Evolutionary conservation across 2,329 filamentous ascomycete genomes (phyloP), one percentile per base, ranked within the genome.

Genomic region (Colletotrichum australisinense): DNA sequence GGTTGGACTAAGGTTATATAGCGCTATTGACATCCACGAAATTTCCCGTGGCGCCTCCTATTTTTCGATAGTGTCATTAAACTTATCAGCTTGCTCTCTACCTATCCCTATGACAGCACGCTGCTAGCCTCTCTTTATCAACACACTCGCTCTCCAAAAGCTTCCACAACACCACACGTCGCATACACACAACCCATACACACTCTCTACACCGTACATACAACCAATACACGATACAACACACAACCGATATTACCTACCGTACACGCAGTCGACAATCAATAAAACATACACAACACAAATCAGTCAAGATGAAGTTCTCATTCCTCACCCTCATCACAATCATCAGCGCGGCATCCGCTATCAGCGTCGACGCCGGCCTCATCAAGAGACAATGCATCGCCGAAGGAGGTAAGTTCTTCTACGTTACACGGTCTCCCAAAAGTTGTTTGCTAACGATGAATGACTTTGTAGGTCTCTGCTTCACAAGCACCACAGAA

Each of bases 371-470:
- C 69, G 69, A 68, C 35, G 28, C 35, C 26, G 52, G 63, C 26
- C 69, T 63, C 14, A 16, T 72, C 63, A 67, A 68, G 63, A 63
- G 64, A 53, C 57, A 72, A 19, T 72, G 69, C 69, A 58, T 68
- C 35, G 35, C 26, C 7, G 24, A 30, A 1, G 63, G 69, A 72
- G 35, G 69, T 72, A 11, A 16, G 69, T 57, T 46, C 3, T 19
- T 46, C 14, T n/a, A n/a, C n/a, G n/a, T n/a, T n/a, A n/a, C n/a
- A n/a, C n/a, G n/a, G n/a, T n/a, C n/a, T n/a, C n/a, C n/a, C n/a
- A n/a, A n/a, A n/a, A n/a, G n/a, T n/a, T n/a, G n/a, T n/a, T n/a
- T n/a, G n/a, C n/a, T n/a, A n/a, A n/a, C n/a, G n/a, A n/a, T n/a
- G n/a, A n/a, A n/a, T n/a, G n/a, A n/a, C n/a, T n/a, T n/a, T n/a